These are phyloP conservation scores for Camelina neglecta DNA, from an alignment of 345 rosid genomes.

Conservation along the genomic window DNA sequence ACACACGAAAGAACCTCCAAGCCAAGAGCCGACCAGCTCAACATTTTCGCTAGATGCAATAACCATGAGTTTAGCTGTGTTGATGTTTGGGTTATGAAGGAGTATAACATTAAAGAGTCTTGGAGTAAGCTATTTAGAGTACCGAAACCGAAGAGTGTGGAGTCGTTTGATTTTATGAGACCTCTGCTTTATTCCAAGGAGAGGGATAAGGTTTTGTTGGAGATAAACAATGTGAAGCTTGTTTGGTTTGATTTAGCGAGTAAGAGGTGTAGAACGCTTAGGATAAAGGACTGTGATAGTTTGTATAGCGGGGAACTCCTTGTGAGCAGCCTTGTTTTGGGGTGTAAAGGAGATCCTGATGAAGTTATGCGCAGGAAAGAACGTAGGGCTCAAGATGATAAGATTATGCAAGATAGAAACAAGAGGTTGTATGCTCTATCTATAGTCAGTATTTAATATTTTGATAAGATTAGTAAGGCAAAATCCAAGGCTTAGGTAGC, in stretches of 20 bases:
- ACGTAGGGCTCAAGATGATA: constrained; percentile 32
- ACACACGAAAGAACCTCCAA: too few species aligned
- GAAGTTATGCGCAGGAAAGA: constrained; percentile 29
- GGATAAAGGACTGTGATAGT: constrained; percentile 42
- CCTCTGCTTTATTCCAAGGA: constrained; percentile 55
- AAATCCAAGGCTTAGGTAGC: neutral
- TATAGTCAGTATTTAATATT: neutral
- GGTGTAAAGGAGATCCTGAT: constrained; percentile 37
- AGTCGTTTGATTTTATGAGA: constrained; percentile 46
- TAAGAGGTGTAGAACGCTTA: constrained; percentile 41
- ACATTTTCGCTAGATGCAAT: too few species aligned
- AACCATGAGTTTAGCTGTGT: constrained; percentile 38
- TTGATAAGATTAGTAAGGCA: neutral
- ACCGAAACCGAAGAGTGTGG: constrained; percentile 29
- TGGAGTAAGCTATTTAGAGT: constrained; percentile 57
- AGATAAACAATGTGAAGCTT: constrained; percentile 50
- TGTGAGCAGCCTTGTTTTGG: constrained; percentile 60
- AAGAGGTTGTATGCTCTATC: constrained; percentile 49
- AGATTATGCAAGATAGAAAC: constrained; percentile 24
- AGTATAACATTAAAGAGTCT: constrained; percentile 53
- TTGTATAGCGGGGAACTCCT: constrained; percentile 43
- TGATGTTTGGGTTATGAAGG: constrained; percentile 72
- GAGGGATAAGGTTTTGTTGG: constrained; percentile 52
- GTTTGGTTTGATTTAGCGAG: constrained; percentile 56
- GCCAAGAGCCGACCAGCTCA: too few species aligned